A percentile compares a stretch with the other conserved stretches of the same genome.
Evolutionary conservation across 306 rosid genomes (phyloP).

Genomic region (Vigna reflexopilosa): DNA sequence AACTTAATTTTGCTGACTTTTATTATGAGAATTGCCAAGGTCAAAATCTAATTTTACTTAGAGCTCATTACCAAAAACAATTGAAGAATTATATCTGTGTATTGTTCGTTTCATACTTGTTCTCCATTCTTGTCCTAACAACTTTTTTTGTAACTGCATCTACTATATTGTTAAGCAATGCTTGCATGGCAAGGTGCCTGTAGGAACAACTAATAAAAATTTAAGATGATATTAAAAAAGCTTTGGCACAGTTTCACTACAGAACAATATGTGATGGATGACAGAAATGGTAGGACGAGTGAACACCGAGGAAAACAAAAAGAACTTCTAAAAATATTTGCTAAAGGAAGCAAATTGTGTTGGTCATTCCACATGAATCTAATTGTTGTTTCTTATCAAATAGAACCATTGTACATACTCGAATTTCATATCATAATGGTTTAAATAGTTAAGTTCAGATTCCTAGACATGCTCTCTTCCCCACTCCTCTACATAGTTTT

Average conservation of each 20-base stretch:
- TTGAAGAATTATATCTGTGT: background rate
- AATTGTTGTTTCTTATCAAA: background rate
- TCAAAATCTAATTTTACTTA: background rate
- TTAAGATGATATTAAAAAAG: background rate
- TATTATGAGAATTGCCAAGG: background rate
- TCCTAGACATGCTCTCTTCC: too few species aligned
- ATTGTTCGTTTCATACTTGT: background rate
- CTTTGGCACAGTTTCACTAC: background rate
- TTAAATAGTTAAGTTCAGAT: too few species aligned
- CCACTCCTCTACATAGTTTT: background rate
- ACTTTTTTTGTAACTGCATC: background rate
- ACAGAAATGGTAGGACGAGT: background rate
- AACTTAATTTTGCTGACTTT: background rate
- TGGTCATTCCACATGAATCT: background rate
- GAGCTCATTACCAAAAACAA: background rate
- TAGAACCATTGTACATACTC: background rate
- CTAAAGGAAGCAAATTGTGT: background rate
- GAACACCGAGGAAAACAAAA: background rate
- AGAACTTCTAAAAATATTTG: background rate
- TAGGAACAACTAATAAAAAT: background rate
- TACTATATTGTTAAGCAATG: background rate
- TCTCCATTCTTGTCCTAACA: background rate
- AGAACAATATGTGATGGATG: background rate
- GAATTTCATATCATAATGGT: too few species aligned
- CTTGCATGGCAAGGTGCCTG: background rate